Base-by-base conservation (phyloP, 2,329 filamentous ascomycete genomes). In the Penicillium sp. region DNA sequence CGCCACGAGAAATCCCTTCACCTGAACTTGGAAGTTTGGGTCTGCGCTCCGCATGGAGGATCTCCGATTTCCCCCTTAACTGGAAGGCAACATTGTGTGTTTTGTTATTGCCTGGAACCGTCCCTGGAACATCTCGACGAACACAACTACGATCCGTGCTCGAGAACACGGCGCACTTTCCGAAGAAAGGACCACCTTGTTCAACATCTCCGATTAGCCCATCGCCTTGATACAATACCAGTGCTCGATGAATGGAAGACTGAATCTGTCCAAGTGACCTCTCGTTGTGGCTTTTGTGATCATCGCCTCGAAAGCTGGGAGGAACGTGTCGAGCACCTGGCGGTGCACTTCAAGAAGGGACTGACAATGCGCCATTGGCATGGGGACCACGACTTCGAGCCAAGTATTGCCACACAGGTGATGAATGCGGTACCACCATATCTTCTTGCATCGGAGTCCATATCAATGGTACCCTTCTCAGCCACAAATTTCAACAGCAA, bases 181-280 rank as follows among this genome's bases (percentile, higher is more conserved):
- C 53, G 70, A 9, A 29, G 80, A 6, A 82, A 82, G 61, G 80
- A 82, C 52, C 80, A 82, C 53, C 69, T 82, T 0, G 67, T 78
- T 24, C 80, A 82, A 55, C 80, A 82, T 63, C 60, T 82, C 13
- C 73, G 78, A 3, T 66, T 81, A 13, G 75, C 80, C 64, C 79
- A 82, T 38, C 54, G 70, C 65, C 38, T 80, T 69, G 59, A 76
- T 70, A 51, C 46, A 1, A 26, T 59, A 9, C 58, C 60, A 9
- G 10, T 53, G 3, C 52, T 61, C 6, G 53, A 57, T 16, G 49
- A 58, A 31, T 63, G 61, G 61, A 60, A 58, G 41, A 49, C 52
- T 49, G 70, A 64, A 1, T 69, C 72, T 23, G 70, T 70, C 45
- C 73, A 10, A 29, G 28, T 82, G 59, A 74, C 76, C 39, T 78